Evolutionary conservation across 1,139 yeast genomes (phyloP), one percentile per base, ranked within the genome.

Genomic region (Yamadazyma spencermartinsiae): DNA sequence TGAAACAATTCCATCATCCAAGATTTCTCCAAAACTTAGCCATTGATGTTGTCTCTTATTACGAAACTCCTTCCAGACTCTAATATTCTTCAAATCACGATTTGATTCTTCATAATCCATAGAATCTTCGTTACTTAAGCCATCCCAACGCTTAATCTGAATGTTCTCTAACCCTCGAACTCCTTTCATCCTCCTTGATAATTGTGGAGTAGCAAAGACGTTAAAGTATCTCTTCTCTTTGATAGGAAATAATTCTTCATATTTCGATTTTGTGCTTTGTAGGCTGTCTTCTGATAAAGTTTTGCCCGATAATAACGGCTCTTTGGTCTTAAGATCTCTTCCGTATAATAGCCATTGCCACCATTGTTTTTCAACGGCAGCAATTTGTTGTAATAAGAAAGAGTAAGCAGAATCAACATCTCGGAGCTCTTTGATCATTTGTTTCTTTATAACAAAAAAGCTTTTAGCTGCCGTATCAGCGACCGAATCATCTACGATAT

Each of bases 341-440:
- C 69, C 68, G 39, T 65, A 61, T 4, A 71, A 54, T 24, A 72
- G 53, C 73, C 74, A 71, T 5, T 58, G 59, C 72, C 72, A 67
- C 76, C 76, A 70, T 24, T 51, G 45, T 29, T 54, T 55, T 39
- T 72, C 77, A 1, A 63, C 49, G 1, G 46, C 34, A 0, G 53
- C 47, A 25, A 69, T 35, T 24, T 57, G 61, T 39, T 56, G 65
- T 4, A 70, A 40, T 33, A 68, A 45, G 32, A 50, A 60, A 7
- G 62, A 51, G 38, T 60, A 56, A 21, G 55, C 60, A 10, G 49
- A 32, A 40, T 70, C 73, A 14, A 53, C 48, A 0, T 39, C 26
- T 18, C 59, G 54, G 24, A 58, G 50, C 8, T 48, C 45, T 13
- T 43, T 42, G 12, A 58, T 40, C 2, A 67, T 50, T 2, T 63